Base-by-base conservation (phyloP, 2,329 filamentous ascomycete genomes). In the Penicillium polonicum region DNA sequence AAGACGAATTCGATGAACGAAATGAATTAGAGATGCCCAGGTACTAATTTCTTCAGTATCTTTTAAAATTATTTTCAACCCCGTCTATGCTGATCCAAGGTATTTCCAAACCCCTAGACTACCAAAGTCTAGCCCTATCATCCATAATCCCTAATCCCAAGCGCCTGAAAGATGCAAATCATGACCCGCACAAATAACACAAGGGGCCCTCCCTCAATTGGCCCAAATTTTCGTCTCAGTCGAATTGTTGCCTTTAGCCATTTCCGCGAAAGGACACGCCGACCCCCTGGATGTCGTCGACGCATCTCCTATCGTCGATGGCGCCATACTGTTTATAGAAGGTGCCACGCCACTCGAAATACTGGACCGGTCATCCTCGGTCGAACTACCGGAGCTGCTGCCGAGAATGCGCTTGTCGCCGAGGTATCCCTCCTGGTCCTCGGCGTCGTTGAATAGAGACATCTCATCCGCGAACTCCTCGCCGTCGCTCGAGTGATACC, bases 401-500 rank as follows among this genome's bases (percentile, higher is more conserved):
- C 71, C 71, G 9, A 76, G 63, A 42, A 89, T 76, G 68, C 82
- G 84, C 73, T 84, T 85, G 1, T 86, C 86, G 62, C 86, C 81
- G 21, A 89, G 65, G 65, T 83, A 88, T 0, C 87, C 87, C 68
- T 89, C 87, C 52, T 79, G 76, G 68, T 88, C 41, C 3, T 41
- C 85, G 44, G 80, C 75, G 15, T 81, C 76, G 39, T 64, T 65
- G 51, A 68, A 68, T 21, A 78, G 66, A 23, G 74, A 74, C 59
- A 77, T 76, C 51, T 76, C 72, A 4, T 80, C 77, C 25, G 69
- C 74, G 60, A 75, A 82, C 72, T 90, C 88, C 36, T 86, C 83
- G 49, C 87, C 86, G 63, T 90, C 87, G 35, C 83, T 80, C 36
- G 90, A 84, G 67, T 91, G 89, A 87, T 89, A 92, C 72, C 88